A percentile compares a stretch with the other conserved stretches of the same genome.
Conservation (phyloP, 176 grass and related monocot genomes). For the Lolium perenne region DNA sequence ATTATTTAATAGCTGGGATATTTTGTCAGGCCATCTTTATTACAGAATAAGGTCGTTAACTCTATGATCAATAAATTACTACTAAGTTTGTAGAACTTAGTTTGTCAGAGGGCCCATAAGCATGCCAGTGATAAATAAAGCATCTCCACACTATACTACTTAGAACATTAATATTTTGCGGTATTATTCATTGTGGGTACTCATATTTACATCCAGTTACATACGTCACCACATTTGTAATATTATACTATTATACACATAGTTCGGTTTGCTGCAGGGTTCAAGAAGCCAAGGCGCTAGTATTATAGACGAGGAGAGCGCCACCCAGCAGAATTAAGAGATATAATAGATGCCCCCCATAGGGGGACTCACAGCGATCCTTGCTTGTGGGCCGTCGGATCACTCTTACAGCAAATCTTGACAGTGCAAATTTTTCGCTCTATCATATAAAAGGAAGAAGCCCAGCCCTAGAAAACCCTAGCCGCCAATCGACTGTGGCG, state of each 20-base stretch:
- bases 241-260: not conserved
- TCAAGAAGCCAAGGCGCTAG: constrained; percentile 70
- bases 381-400: no score
- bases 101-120: not conserved
- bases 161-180: not conserved
- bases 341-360: no score
- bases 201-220: constrained; percentile 27
- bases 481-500: no score
- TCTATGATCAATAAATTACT: not conserved
- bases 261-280: constrained; percentile 5
- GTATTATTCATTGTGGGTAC: not conserved
- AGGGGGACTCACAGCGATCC: no score
- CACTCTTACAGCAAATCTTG: no score
- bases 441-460: no score
- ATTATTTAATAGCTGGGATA: not conserved
- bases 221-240: not conserved
- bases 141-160: not conserved
- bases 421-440: no score
- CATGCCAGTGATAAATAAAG: not conserved
- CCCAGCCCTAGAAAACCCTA: no score
- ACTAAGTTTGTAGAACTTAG: not conserved
- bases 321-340: constrained; percentile 67
- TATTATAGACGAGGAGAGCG: constrained; percentile 89
- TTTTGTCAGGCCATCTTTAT: not conserved
- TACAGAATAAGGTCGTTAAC: not conserved